Conservation (phyloP, 2,329 filamentous ascomycete species). For the Gnomoniopsis sp. region DNA sequence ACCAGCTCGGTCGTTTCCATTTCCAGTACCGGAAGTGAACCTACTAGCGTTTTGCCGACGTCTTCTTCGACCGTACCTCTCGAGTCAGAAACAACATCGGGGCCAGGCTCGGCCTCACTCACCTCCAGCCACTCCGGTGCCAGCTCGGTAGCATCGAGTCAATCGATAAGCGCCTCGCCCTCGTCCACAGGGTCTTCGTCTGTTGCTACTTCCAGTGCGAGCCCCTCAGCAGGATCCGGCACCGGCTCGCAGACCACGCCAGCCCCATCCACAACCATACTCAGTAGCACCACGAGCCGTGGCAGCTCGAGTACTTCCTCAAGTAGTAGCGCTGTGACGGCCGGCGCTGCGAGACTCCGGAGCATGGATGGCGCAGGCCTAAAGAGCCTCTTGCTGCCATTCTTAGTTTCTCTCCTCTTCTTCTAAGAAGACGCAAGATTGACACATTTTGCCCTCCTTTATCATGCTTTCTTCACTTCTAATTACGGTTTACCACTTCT, state of each 20-base stretch:
- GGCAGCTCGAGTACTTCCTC: not conserved
- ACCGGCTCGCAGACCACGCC: not conserved
- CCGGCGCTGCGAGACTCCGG: conserved; percentile 1
- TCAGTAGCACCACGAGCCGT: not conserved
- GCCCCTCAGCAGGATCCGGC: not conserved
- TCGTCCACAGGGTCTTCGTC: conserved; percentile 11
- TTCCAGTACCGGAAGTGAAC: not conserved
- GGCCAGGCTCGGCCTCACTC: not conserved
- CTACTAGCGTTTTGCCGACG: not conserved
- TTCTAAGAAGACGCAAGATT: not conserved
- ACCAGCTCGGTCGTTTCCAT: not conserved
- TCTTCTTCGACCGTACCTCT: not conserved
- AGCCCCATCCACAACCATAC: not conserved
- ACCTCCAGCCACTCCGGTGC: not conserved
- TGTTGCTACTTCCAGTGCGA: not conserved
- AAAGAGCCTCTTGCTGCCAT: conserved; percentile 4
- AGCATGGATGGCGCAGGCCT: conserved; percentile 1
- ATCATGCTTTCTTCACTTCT: not conserved
- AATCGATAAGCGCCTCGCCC: conserved; percentile 3
- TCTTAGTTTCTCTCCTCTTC: conserved; percentile 12
- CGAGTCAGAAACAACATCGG: not conserved
- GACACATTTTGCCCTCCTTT: not conserved
- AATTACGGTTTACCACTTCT: not conserved
- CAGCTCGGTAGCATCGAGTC: not conserved
- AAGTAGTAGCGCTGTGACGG: not conserved